Conservation (phyloP, 139 green algal species). For the Micromonas commoda region DNA sequence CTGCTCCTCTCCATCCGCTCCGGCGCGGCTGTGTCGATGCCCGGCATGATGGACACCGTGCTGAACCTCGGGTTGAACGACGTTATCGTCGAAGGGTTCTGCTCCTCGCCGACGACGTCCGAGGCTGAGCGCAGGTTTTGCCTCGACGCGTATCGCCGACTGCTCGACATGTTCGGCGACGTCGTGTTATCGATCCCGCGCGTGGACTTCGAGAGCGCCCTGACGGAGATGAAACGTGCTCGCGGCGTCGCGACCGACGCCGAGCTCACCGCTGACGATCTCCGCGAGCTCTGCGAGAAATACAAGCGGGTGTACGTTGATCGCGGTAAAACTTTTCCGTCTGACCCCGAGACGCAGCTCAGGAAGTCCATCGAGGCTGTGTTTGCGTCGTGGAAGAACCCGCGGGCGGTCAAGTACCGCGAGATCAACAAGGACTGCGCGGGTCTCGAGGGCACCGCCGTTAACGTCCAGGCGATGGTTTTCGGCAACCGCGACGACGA, state of each 20-base stretch:
- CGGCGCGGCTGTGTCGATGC: slow-evolving; percentile 67
- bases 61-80: slow-evolving; percentile 85
- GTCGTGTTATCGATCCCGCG: slow-evolving; percentile 64
- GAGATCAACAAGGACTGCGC: slow-evolving; percentile 76
- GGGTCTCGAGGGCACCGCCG: slow-evolving; percentile 73
- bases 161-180: slow-evolving; percentile 76
- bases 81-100: slow-evolving; percentile 51
- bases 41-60: slow-evolving; percentile 84
- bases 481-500: slow-evolving; percentile 72
- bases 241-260: slow-evolving; percentile 59
- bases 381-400: slow-evolving; percentile 43
- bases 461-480: slow-evolving; percentile 86
- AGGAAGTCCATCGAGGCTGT: slow-evolving; percentile 33
- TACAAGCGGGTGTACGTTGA: slow-evolving; percentile 71
- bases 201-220: slow-evolving; percentile 69
- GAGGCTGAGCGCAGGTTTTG: background rate
- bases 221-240: slow-evolving; percentile 54
- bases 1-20: slow-evolving; percentile 79
- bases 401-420: slow-evolving; percentile 72
- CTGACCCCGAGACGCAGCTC: slow-evolving; percentile 40
- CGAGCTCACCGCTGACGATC: slow-evolving; percentile 62
- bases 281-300: slow-evolving; percentile 57
- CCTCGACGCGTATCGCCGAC: slow-evolving; percentile 65
- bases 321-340: slow-evolving; percentile 35
- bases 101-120: background rate